Evolutionary conservation across 495 filamentous ascomycete species (phyloP).

Genomic region (Hypoxylon subgilvum): DNA sequence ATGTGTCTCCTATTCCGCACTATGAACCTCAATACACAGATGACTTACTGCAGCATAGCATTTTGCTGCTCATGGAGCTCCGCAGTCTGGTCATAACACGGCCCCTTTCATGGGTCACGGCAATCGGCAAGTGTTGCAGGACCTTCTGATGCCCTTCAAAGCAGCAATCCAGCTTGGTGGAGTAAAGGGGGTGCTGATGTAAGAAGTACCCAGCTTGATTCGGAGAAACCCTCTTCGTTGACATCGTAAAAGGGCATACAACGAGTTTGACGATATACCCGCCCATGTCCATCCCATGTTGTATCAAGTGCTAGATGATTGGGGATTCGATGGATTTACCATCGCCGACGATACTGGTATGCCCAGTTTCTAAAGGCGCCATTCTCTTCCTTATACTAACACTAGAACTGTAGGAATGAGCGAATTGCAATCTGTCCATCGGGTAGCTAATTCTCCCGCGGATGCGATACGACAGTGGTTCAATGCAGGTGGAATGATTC

Average conservation of each 20-base stretch:
- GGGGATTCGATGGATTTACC: constrained; percentile 50
- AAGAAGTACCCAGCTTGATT: constrained; percentile 3
- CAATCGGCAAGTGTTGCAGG: constrained; percentile 46
- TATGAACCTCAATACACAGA: not conserved
- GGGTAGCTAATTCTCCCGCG: constrained; percentile 41
- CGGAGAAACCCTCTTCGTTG: not conserved
- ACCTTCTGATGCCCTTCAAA: constrained; percentile 49
- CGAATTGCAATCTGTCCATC: constrained; percentile 37
- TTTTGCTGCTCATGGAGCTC: constrained; percentile 50
- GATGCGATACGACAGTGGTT: constrained; percentile 49
- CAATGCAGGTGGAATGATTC: constrained; percentile 46
- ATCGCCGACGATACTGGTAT: constrained; percentile 51
- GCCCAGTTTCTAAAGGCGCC: not conserved
- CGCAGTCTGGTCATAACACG: constrained; percentile 47
- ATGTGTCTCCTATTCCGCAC: not conserved
- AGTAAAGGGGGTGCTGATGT: constrained; percentile 51
- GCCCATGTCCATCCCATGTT: constrained; percentile 44
- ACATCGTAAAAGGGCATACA: constrained; percentile 41
- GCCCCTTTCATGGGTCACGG: constrained; percentile 49
- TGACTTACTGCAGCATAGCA: constrained; percentile 36
- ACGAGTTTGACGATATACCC: constrained; percentile 49
- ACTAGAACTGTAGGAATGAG: constrained; percentile 34
- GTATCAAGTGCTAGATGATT: constrained; percentile 45
- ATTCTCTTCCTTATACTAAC: not conserved
- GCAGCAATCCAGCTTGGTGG: constrained; percentile 49